These are phyloP conservation scores for Pleurotus salmoneostramineus DNA, from an alignment of 768 basidiomycete species.

Conservation along the genomic window DNA sequence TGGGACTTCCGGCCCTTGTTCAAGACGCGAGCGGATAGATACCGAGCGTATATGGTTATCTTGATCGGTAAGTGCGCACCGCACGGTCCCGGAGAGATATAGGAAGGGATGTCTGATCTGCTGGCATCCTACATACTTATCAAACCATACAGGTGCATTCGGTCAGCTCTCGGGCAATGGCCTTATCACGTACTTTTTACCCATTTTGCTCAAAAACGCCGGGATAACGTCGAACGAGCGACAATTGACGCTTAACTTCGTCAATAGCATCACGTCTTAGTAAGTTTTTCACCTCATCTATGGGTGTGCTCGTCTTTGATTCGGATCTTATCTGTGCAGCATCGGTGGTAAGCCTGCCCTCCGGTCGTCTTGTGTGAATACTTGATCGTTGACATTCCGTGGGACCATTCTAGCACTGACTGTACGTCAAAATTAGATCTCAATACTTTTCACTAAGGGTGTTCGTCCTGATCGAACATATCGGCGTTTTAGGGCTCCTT, in stretches of 20 bases:
- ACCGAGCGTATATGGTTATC: constrained; percentile 46
- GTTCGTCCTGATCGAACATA: neutral
- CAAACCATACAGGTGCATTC: constrained; percentile 13
- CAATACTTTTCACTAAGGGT: neutral
- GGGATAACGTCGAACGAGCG: constrained; percentile 38
- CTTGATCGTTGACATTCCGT: neutral
- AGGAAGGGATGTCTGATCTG: neutral
- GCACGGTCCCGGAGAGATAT: neutral
- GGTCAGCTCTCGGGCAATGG: constrained; percentile 49
- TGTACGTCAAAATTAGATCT: constrained; percentile 19
- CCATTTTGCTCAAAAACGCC: constrained; percentile 41
- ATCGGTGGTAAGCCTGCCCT: constrained; percentile 27
- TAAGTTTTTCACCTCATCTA: constrained; percentile 13
- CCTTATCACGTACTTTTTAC: constrained; percentile 46
- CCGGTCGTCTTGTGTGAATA: neutral
- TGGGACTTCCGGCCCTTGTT: constrained; percentile 56
- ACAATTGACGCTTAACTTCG: constrained; percentile 43
- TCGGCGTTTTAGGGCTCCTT: constrained; percentile 32
- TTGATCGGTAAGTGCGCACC: constrained; percentile 32
- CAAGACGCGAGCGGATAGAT: constrained; percentile 38
- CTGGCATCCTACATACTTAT: neutral
- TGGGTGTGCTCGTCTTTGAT: neutral
- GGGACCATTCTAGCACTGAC: neutral
- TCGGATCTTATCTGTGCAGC: constrained; percentile 14
- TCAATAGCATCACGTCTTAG: constrained; percentile 50